phyloP scores from a whole-genome alignment of 1,284 basidiomycete genomes.

The Ceratobasidium sp. region DNA sequence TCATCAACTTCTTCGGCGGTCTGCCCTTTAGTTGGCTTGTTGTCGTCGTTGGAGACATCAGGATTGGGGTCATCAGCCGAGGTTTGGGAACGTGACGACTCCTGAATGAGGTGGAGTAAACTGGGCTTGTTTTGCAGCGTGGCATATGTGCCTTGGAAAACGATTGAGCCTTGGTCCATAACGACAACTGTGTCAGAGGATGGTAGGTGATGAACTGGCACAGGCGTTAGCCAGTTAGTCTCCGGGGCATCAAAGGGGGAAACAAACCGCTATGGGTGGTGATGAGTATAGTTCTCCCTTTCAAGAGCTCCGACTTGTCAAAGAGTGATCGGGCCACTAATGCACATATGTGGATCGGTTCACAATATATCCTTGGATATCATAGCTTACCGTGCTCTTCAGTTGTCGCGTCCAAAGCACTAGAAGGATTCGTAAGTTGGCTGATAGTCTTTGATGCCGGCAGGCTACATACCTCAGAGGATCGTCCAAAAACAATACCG shows the following conservation, averaged over 20 bases:
- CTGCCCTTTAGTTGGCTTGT: neutral
- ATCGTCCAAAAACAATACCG: constrained; percentile 18
- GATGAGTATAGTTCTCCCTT: constrained; percentile 6
- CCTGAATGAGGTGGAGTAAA: constrained; percentile 8
- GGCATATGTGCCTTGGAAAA: constrained; percentile 5
- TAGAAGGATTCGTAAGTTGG: neutral
- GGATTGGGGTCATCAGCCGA: neutral
- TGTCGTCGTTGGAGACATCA: neutral
- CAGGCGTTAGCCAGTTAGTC: neutral
- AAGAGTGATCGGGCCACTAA: constrained; percentile 9
- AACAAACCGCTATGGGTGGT: constrained; percentile 8
- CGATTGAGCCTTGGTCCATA: neutral
- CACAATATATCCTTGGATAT: neutral
- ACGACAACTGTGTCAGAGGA: constrained; percentile 2
- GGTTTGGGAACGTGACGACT: neutral
- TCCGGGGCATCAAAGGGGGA: neutral
- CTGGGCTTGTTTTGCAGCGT: constrained; percentile 1
- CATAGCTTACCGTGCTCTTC: constrained; percentile 11
- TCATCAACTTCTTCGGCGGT: neutral
- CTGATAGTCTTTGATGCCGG: neutral
- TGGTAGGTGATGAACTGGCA: constrained; percentile 11
- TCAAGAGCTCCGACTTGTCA: neutral
- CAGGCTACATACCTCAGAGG: neutral
- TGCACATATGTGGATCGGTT: neutral
- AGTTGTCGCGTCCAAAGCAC: constrained; percentile 16